These are phyloP conservation scores for Ceratocystiopsis sp. DNA, from an alignment of 2,329 filamentous ascomycete species.

Conservation along the genomic window DNA sequence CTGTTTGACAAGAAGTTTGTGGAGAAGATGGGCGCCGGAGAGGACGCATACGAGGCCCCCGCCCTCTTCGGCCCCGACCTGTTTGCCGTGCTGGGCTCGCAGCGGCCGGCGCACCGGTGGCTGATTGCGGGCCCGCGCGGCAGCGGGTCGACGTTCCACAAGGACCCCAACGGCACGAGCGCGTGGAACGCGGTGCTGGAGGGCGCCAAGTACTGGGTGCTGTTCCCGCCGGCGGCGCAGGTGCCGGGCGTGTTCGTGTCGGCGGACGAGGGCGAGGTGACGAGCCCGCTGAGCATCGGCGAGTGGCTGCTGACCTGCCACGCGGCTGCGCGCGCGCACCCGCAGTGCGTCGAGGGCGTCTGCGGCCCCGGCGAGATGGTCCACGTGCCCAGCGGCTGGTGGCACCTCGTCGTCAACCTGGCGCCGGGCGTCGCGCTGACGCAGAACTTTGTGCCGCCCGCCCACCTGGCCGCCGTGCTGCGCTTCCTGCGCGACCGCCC, in stretches of 20 bases:
- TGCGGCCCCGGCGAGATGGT: conserved; percentile 73
- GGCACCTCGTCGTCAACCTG: conserved; percentile 87
- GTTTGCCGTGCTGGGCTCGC: conserved; percentile 58
- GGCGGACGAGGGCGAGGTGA: conserved; percentile 80
- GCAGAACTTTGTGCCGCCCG: conserved; percentile 80
- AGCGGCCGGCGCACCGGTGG: conserved; percentile 82
- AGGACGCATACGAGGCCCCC: conserved; percentile 56
- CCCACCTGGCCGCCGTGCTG: conserved; percentile 57
- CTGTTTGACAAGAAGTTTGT: conserved; percentile 80
- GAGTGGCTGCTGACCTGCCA: conserved; percentile 92
- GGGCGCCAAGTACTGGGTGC: conserved; percentile 94
- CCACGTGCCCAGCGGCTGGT: conserved; percentile 90
- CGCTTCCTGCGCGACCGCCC: conserved; percentile 67
- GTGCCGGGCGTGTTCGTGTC: conserved; percentile 87
- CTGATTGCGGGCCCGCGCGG: conserved; percentile 76
- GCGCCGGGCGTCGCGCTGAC: conserved; percentile 75
- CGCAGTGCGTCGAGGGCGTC: conserved; percentile 71
- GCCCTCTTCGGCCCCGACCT: conserved; percentile 74
- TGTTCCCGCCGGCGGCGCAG: conserved; percentile 68
- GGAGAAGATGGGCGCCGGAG: conserved; percentile 50
- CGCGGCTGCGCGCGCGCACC: conserved; percentile 55
- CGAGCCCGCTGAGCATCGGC: conserved; percentile 84
- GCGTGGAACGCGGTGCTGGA: conserved; percentile 91
- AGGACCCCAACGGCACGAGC: conserved; percentile 54
- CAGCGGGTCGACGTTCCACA: conserved; percentile 90